Evolutionary conservation across 257 asterid genomes (phyloP), one percentile per base, ranked within the genome.

Genomic region (Striga asiatica): DNA sequence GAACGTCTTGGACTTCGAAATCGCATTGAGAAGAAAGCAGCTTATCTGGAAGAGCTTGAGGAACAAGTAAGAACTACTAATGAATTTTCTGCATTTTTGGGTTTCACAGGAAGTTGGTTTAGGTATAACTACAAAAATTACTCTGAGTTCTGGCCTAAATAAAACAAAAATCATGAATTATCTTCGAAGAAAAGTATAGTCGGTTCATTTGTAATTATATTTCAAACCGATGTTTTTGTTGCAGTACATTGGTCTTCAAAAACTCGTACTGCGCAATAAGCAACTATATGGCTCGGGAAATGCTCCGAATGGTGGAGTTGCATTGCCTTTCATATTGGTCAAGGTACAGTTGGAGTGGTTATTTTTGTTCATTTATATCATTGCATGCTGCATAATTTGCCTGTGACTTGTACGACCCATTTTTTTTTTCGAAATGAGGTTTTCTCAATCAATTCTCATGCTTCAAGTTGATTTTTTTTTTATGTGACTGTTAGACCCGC

Each of bases 301-400:
- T 78, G 73, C 85, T 71, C 98, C 98, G 24, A 80, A 80, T 66
- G 97, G 97, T 65, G 98, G 95, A 57, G 95, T 92, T 62, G 94
- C 94, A 69, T 72, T 92, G 71, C 98, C 98, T 55, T 92, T 92
- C 69, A 92, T 92, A 67, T 69, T 92, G 78, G 97, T 92, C 66
- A 97, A 92, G 98, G 98, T 84, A 72, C 7, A 65, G 64, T 50
- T 54, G n/a, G 60, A 32, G 31, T 55, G 50, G 8, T 50, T 51
- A 31, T 57, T 56, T n/a, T n/a, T n/a, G n/a, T n/a, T 32, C 50
- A 1, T 35, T 39, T 20, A 23, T 17, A 23, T 64, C 50, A 37
- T 48, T 21, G 6, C 62, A 20, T 55, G 24, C 37, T 14, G 56
- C 62, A 47, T 50, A 60, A 17, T 28, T 32, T 49, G 48, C 58